Conservation (phyloP, 1,284 basidiomycete species). For the Sanghuangporus sanghuang region DNA sequence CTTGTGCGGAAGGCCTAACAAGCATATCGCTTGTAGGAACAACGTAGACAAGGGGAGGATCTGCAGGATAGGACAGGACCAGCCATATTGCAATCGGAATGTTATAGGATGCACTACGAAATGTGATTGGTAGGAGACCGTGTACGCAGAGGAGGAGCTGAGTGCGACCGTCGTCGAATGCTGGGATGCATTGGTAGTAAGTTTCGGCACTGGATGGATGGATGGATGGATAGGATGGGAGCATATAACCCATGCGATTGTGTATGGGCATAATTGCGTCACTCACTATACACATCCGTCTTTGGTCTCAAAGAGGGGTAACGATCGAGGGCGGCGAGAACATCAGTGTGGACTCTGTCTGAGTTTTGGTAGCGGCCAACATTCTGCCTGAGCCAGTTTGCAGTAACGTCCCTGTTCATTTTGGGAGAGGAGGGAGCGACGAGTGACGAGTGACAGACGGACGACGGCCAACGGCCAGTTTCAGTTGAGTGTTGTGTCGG, state of each 20-base stretch:
- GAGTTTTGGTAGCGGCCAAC: conserved; percentile 56
- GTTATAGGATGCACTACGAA: conserved; percentile 78
- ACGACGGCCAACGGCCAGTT: too few species aligned
- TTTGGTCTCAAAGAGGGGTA: conserved; percentile 76
- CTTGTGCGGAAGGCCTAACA: conserved; percentile 67
- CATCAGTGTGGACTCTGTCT: conserved; percentile 49
- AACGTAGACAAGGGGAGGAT: conserved; percentile 89
- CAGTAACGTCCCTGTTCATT: conserved; percentile 32
- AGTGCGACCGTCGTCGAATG: conserved; percentile 91
- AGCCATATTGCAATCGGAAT: conserved; percentile 93
- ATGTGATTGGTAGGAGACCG: conserved; percentile 87
- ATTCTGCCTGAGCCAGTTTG: conserved; percentile 74
- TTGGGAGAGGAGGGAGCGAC: neutral
- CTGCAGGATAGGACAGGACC: conserved; percentile 73
- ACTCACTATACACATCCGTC: conserved; percentile 88
- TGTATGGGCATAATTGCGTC: conserved; percentile 4
- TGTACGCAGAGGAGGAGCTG: conserved; percentile 87
- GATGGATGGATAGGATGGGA: too few species aligned
- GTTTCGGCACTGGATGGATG: conserved; percentile 17
- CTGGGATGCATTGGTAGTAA: conserved; percentile 33
- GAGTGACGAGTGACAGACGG: too few species aligned
- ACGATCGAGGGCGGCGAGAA: conserved; percentile 57
- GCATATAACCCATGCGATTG: conserved; percentile 2
- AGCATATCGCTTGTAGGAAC: conserved; percentile 93
- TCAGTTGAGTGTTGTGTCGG: neutral